Conservation (phyloP, 2,329 filamentous ascomycete genomes). For the Berkeleyomyces rouxiae region DNA sequence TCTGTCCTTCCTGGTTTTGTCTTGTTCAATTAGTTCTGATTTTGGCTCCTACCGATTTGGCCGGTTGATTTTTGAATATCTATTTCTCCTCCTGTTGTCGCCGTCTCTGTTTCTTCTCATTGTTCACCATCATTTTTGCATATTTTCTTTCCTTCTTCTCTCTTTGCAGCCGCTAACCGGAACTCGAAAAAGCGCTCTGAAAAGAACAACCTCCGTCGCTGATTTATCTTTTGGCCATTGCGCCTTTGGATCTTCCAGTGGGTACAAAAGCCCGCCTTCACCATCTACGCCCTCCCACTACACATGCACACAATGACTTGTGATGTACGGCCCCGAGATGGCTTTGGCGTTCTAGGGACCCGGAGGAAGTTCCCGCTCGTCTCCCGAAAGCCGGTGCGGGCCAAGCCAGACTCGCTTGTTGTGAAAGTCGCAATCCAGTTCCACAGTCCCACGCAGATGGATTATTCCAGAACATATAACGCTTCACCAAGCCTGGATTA, state of each 20-base stretch:
- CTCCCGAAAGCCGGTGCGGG: conserved; percentile 14
- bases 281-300: conserved; percentile 21
- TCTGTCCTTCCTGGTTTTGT: not conserved
- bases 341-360: conserved; percentile 17
- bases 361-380: conserved; percentile 21
- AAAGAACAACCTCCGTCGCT: not conserved
- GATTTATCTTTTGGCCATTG: not conserved
- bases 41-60: not conserved
- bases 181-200: not conserved
- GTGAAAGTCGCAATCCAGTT: conserved; percentile 31
- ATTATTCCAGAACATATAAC: conserved; percentile 30
- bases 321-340: conserved; percentile 8
- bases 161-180: not conserved
- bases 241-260: conserved; percentile 23
- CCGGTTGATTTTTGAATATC: not conserved
- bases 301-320: conserved; percentile 9
- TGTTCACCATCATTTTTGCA: not conserved
- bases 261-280: conserved; percentile 21
- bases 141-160: not conserved
- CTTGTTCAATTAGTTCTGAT: not conserved
- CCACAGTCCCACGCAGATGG: conserved; percentile 27
- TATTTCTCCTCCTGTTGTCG: not conserved
- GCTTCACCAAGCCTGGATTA: conserved; percentile 28
- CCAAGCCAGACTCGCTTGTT: conserved; percentile 18
- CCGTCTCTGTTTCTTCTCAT: not conserved